Evolutionary conservation across 2,329 filamentous ascomycete species (phyloP).

Genomic region (Didymella pomorum): DNA sequence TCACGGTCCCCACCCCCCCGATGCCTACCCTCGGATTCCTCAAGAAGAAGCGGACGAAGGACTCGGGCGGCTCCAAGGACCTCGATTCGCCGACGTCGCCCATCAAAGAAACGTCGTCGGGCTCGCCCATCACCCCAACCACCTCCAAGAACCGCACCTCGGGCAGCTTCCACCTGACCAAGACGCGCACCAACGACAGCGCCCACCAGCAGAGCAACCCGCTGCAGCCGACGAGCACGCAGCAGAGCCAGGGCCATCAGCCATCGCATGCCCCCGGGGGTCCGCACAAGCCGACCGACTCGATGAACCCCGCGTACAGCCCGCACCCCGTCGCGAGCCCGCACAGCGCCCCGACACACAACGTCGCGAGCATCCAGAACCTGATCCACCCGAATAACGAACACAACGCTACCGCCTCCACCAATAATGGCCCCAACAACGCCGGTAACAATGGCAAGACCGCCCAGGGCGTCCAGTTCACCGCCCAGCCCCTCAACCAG

Average conservation of each 20-base stretch:
- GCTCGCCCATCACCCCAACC: slow-evolving; percentile 45
- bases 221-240: neutral
- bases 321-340: slow-evolving; percentile 42
- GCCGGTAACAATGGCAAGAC: too few species aligned
- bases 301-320: slow-evolving; percentile 52
- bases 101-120: slow-evolving; percentile 66
- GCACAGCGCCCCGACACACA: slow-evolving; percentile 61
- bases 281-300: slow-evolving; percentile 48
- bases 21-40: slow-evolving; percentile 97
- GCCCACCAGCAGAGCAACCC: slow-evolving; percentile 9
- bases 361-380: slow-evolving; percentile 82
- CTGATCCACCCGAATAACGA: slow-evolving; percentile 72
- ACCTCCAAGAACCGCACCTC: slow-evolving; percentile 45
- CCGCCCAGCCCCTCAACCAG: slow-evolving; percentile 49
- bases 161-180: slow-evolving; percentile 41
- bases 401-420: slow-evolving; percentile 52
- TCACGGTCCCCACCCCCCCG: slow-evolving; percentile 19
- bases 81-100: slow-evolving; percentile 72
- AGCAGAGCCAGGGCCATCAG: slow-evolving; percentile 1
- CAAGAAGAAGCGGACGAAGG: slow-evolving; percentile 98
- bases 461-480: slow-evolving; percentile 44
- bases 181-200: slow-evolving; percentile 44
- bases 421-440: too few species aligned
- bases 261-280: slow-evolving; percentile 15
- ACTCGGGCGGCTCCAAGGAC: slow-evolving; percentile 70